Percentiles rank a stretch among this genome's conserved stretches.
Conservation (phyloP, 2,329 filamentous ascomycete species). For the Diaporthe batatas region DNA sequence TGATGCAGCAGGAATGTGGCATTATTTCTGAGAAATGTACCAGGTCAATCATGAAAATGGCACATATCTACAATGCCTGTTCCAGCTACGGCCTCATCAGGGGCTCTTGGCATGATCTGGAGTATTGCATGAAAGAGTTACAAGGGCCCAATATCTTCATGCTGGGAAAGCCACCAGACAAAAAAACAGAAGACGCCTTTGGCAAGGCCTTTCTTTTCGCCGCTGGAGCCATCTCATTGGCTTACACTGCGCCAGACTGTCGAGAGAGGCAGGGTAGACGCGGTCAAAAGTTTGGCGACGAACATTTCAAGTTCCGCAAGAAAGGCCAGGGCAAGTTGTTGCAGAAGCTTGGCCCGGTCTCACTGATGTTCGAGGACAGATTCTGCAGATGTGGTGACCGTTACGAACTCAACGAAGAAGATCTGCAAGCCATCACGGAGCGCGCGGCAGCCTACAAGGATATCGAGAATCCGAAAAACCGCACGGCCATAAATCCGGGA, state of each 20-base stretch:
- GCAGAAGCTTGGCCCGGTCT: constrained; percentile 27
- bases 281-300: background rate
- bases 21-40: constrained; percentile 12
- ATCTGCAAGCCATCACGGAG: constrained; percentile 17
- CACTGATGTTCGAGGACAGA: constrained; percentile 30
- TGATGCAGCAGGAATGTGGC: constrained; percentile 19
- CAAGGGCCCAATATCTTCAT: constrained; percentile 27
- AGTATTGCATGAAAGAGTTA: constrained; percentile 5
- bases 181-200: background rate
- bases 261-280: constrained; percentile 8
- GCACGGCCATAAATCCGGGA: background rate
- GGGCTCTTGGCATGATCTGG: constrained; percentile 12
- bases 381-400: constrained; percentile 25
- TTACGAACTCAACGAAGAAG: constrained; percentile 29
- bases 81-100: background rate
- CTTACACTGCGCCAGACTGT: constrained; percentile 31
- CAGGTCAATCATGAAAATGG: constrained; percentile 31
- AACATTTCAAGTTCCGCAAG: background rate
- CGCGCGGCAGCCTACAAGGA: constrained; percentile 15
- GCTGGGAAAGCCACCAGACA: constrained; percentile 1
- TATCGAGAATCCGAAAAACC: background rate
- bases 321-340: constrained; percentile 3
- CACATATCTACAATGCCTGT: constrained; percentile 23
- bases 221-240: constrained; percentile 3
- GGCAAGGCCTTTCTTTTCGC: constrained; percentile 22